Evolutionary conservation across 2,329 filamentous ascomycete species (phyloP).

Genomic region (Aspergillus ustus): DNA sequence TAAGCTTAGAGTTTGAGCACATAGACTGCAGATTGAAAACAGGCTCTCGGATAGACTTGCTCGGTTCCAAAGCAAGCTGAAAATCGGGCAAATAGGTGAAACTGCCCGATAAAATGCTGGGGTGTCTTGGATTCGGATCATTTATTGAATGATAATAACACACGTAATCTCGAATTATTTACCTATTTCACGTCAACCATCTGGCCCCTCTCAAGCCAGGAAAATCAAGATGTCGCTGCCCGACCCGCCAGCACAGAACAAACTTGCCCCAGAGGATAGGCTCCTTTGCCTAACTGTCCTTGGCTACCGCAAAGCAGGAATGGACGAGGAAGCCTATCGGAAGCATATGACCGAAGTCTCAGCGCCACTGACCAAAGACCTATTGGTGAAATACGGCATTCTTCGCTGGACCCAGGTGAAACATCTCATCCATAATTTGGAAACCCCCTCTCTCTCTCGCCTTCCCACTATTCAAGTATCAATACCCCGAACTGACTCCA

Average conservation of each 20-base stretch:
- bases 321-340: conserved; percentile 55
- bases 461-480: not conserved
- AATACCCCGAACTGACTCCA: too few species aligned
- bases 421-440: not conserved
- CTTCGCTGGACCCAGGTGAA: conserved; percentile 52
- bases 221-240: conserved; percentile 7
- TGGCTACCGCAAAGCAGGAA: conserved; percentile 53
- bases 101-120: not conserved
- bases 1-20: conserved; percentile 1
- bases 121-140: conserved; percentile 10
- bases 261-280: not conserved
- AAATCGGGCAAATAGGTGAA: conserved; percentile 3
- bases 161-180: too few species aligned
- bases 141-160: conserved; percentile 1
- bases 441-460: too few species aligned
- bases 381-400: conserved; percentile 57
- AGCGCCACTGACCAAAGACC: conserved; percentile 52
- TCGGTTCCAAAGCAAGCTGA: not conserved
- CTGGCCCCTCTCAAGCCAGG: not conserved
- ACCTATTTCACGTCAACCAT: not conserved
- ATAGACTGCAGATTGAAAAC: too few species aligned
- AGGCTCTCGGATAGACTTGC: not conserved
- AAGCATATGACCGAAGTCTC: conserved; percentile 54
- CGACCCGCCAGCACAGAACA: conserved; percentile 1
- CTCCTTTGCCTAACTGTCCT: conserved; percentile 54